These are phyloP conservation scores for Leccinum sublutescens DNA, from an alignment of 768 basidiomycete species.

Conservation along the genomic window DNA sequence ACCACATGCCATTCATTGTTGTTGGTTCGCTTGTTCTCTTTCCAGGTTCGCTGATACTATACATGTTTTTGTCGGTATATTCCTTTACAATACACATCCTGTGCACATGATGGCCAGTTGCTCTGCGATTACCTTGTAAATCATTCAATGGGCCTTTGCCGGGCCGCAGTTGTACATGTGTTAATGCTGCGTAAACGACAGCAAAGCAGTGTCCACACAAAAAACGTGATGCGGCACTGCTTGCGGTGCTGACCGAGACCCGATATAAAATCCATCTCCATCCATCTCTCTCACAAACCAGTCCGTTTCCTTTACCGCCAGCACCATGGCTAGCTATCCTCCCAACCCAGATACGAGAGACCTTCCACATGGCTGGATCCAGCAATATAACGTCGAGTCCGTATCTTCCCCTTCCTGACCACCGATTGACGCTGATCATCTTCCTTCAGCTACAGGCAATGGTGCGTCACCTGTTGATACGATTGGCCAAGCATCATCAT, in stretches of 20 bases:
- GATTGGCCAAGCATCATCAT: neutral
- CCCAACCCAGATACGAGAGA: conserved; percentile 54
- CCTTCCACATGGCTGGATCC: conserved; percentile 67
- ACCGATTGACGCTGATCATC: conserved; percentile 25
- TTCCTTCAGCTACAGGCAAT: conserved; percentile 55
- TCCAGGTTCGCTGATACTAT: conserved; percentile 22
- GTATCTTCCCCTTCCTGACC: conserved; percentile 27
- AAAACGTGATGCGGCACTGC: conserved; percentile 16
- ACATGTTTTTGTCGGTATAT: conserved; percentile 27
- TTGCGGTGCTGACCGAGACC: conserved; percentile 2
- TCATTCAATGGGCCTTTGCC: neutral
- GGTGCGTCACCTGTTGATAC: conserved; percentile 41
- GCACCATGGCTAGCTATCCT: conserved; percentile 44
- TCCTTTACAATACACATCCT: conserved; percentile 23
- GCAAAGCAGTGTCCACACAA: conserved; percentile 34
- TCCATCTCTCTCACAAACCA: conserved; percentile 24
- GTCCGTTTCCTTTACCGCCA: conserved; percentile 12
- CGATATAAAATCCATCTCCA: conserved; percentile 25
- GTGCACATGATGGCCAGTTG: neutral
- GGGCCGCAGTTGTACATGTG: conserved; percentile 15
- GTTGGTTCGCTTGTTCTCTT: conserved; percentile 4
- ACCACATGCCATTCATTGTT: neutral
- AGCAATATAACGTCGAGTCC: conserved; percentile 67
- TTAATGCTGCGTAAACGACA: conserved; percentile 20
- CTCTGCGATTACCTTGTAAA: conserved; percentile 5